Evolutionary conservation across 2,329 filamentous ascomycete species (phyloP).

Genomic region (Bipolaris gigantea): DNA sequence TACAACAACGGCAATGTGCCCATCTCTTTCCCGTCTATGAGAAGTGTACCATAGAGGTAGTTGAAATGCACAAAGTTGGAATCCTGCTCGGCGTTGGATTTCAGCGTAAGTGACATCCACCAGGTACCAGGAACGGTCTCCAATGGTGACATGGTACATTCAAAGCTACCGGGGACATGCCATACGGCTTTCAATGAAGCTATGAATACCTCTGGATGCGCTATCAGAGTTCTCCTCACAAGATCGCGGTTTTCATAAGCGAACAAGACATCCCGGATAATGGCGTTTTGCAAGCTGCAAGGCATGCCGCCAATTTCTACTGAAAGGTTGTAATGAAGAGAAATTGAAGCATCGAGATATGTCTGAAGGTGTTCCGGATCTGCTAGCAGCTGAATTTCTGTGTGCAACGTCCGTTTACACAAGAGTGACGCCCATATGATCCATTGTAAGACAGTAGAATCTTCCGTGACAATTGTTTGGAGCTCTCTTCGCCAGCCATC

Average conservation of each 20-base stretch:
- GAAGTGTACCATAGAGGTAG: slow-evolving; percentile 52
- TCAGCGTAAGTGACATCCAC: slow-evolving; percentile 41
- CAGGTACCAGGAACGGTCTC: slow-evolving; percentile 21
- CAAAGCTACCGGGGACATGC: slow-evolving; percentile 40
- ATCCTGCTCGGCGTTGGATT: slow-evolving; percentile 27
- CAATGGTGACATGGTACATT: slow-evolving; percentile 9
- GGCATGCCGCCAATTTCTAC: slow-evolving; percentile 44
- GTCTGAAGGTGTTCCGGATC: slow-evolving; percentile 13
- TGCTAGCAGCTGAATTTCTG: background rate
- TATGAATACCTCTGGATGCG: slow-evolving; percentile 32
- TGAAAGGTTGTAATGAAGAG: slow-evolving; percentile 53
- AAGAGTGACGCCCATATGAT: slow-evolving; percentile 60
- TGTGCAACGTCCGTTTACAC: slow-evolving; percentile 55
- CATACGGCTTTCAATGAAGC: slow-evolving; percentile 48
- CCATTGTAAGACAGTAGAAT: slow-evolving; percentile 48
- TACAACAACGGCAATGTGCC: slow-evolving; percentile 59
- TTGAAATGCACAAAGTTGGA: slow-evolving; percentile 47
- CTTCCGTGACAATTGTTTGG: slow-evolving; percentile 43
- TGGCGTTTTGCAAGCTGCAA: slow-evolving; percentile 39
- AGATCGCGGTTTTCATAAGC: slow-evolving; percentile 41
- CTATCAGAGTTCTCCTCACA: slow-evolving; percentile 44
- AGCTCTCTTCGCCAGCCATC: slow-evolving; percentile 57
- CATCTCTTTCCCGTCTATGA: slow-evolving; percentile 54
- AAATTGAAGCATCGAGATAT: slow-evolving; percentile 48
- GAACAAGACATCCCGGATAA: slow-evolving; percentile 55